A percentile compares a stretch with the other conserved stretches of the same genome.
Conservation (phyloP, 257 asterid species). For the Agastache rugosa region DNA sequence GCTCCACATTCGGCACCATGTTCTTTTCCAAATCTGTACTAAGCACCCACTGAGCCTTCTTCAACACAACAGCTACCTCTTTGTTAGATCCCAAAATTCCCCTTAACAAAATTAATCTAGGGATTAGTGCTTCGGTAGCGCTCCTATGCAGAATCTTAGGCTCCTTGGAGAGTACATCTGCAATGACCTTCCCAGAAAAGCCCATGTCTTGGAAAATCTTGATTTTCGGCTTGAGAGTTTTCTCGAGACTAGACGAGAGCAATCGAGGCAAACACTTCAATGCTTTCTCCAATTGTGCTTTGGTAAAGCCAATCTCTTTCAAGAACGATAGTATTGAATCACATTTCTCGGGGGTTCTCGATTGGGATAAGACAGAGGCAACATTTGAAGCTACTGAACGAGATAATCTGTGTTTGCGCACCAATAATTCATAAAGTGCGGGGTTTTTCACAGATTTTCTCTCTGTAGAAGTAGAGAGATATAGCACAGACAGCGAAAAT, state of each 20-base stretch:
- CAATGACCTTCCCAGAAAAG: constrained; percentile 36
- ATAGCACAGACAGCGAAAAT: not conserved
- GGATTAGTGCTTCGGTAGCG: constrained; percentile 15
- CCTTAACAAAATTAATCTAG: not conserved
- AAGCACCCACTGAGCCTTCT: not conserved
- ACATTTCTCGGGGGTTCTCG: constrained; percentile 29
- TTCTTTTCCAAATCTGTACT: not conserved
- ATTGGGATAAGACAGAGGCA: constrained; percentile 33
- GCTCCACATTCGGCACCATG: not conserved
- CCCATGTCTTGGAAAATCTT: constrained; percentile 52
- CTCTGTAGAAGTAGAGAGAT: constrained; percentile 26
- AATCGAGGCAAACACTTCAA: constrained; percentile 26
- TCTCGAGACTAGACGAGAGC: constrained; percentile 33
- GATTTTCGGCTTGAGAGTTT: constrained; percentile 50
- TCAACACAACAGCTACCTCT: not conserved
- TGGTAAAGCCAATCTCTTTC: constrained; percentile 50
- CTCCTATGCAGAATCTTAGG: constrained; percentile 35
- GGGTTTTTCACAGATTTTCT: not conserved
- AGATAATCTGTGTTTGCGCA: constrained; percentile 40
- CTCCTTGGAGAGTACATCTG: constrained; percentile 33
- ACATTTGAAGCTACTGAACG: constrained; percentile 37
- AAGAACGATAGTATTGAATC: constrained; percentile 42
- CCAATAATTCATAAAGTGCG: constrained; percentile 20
- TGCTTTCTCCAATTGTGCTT: constrained; percentile 47
- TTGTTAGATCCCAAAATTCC: not conserved